Base-by-base conservation (phyloP, 208 protist species). In the Entamoeba moshkovskii region DNA sequence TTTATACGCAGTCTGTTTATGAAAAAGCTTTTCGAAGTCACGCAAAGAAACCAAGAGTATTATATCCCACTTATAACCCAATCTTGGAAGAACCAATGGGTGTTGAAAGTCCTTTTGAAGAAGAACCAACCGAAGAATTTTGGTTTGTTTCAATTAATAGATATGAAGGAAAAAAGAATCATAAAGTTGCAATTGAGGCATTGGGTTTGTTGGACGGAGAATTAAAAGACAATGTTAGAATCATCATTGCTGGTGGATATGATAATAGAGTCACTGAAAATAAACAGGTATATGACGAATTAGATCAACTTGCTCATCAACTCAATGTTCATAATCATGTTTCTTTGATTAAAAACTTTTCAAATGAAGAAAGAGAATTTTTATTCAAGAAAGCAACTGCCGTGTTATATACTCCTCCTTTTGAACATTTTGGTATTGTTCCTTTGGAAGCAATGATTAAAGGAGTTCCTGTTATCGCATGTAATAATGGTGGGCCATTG, bases 131-230 rank as follows among this genome's bases (percentile, higher is more conserved):
- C 5, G 46, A 25, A 29, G 29, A n/a, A 33, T 45, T 97, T 8
- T 96, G 99, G 45, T 49, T 49, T 49, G 95, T 99, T 15, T 99
- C 98, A 33, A 98, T 99, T 66, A 99, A 99, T 95, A 96, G 98
- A 45, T 99, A 98, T 96, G 98, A 99, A 96, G 95, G 97, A 8
- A 99, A 99, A 95, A 99, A 99, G 33, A 93, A 85, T 73, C 93
- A 42, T 91, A 25, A 3, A 92, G 25, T 85, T 6, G 52, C 66
- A 8, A 6, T 92, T 13, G 46, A 93, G 44, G 91, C 91, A 45
- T 66, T 92, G 5, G 16, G 46, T 47, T 52, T 29, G 38, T 6
- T 94, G 3, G 22, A 46, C 4, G 6, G 66, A 49, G n/a, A 66
- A 91, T n/a, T 47, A 25, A 47, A 15, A 33, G 18, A 29, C 42